Evolutionary conservation across 1,284 basidiomycete species (phyloP), one percentile per base, ranked within the genome.

Genomic region (Phaffia rhodozyma): DNA sequence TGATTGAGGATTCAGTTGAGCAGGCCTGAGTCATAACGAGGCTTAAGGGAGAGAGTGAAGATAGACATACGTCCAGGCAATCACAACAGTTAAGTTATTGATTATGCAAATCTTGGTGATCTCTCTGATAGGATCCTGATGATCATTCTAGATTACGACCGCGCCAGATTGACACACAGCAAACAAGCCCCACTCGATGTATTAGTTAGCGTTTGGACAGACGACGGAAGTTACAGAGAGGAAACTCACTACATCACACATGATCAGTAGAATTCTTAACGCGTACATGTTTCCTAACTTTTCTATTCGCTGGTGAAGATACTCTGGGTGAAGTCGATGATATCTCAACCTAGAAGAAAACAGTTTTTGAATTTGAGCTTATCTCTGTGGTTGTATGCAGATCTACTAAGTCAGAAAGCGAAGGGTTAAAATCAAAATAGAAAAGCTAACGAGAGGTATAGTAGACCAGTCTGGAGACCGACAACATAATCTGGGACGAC

Each of bases 321-420:
- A 99, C 75, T 98, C 96, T 5, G 96, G 96, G 74, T 98, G 96
- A 21, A 98, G 80, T 30, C 93, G 87, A 71, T 98, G 93, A 70
- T 98, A 98, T 69, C 86, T 87, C 66, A 98, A 75, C 72, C 93
- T 97, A 66, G 23, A 47, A 30, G 23, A 32, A 43, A 43, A 43
- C 7, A 16, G 13, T 43, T 43, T 2, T 11, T 43, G 2, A 16
- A 16, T 29, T 20, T n/a, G 1, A 53, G 9, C 20, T 16, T 23
- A 3, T 32, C 30, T 30, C 30, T 27, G 9, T 52, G 7, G 50
- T 7, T 52, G 50, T 23, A 52, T 52, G 27, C n/a, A 29, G 50
- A 13, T 7, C 50, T 29, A 7, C 16, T 25, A 62, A 5, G 4
- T 50, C 38, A 50, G 21, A 30, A 6, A 18, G 7, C 21, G 18